Percentiles rank a stretch among this genome's conserved stretches.
Conservation (phyloP, 2,329 filamentous ascomycete genomes). For the Penicillium polonicum region DNA sequence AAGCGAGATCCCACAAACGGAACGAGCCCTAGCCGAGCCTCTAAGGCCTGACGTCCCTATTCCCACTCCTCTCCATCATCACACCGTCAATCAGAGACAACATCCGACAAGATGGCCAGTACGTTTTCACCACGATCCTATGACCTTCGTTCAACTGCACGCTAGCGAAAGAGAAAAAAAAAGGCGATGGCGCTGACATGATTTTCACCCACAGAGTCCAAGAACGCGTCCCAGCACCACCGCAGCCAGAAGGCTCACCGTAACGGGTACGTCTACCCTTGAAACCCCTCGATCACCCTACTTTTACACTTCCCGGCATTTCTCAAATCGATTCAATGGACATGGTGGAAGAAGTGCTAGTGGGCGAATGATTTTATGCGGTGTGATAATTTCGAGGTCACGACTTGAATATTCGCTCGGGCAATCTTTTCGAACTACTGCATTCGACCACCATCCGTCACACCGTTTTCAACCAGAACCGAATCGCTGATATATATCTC, state of each 20-base stretch:
- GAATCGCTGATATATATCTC: conserved; percentile 27
- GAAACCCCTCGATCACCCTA: conserved; percentile 8
- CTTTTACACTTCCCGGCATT: neutral
- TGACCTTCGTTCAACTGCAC: neutral
- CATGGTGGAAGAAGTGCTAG: neutral
- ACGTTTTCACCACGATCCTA: conserved; percentile 28
- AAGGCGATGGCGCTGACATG: conserved; percentile 28
- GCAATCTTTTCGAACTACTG: conserved; percentile 1
- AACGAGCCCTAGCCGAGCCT: conserved; percentile 38
- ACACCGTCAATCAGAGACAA: conserved; percentile 42
- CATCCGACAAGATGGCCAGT: conserved; percentile 50
- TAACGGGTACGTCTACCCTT: conserved; percentile 75
- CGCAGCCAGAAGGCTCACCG: conserved; percentile 97
- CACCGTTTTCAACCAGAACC: conserved; percentile 5
- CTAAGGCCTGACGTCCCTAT: conserved; percentile 33
- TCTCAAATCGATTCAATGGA: neutral
- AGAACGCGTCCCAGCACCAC: conserved; percentile 99
- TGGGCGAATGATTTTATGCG: neutral
- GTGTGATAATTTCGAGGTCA: neutral
- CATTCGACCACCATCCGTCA: neutral
- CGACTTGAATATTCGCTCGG: conserved; percentile 5
- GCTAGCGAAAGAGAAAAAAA: conserved; percentile 1
- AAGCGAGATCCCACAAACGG: conserved; percentile 44
- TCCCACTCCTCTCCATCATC: conserved; percentile 35
- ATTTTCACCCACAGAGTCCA: conserved; percentile 70